These are phyloP conservation scores for Suillus luteus DNA, from an alignment of 768 basidiomycete species.

Conservation along the genomic window DNA sequence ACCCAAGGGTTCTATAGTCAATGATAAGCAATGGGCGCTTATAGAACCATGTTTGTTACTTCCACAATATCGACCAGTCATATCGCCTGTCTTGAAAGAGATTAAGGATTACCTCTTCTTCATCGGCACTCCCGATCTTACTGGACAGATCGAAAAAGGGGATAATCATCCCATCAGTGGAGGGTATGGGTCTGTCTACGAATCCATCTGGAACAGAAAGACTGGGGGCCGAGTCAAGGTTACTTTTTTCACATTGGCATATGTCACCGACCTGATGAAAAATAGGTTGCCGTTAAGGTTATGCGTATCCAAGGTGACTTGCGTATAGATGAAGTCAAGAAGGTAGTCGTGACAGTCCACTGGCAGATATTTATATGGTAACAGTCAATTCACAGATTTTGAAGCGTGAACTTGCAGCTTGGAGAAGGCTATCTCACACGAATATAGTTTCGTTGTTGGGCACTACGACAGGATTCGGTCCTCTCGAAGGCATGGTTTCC, in stretches of 20 bases:
- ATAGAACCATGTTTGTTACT: background rate
- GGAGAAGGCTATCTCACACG: background rate
- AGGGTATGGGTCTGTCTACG: background rate
- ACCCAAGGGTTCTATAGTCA: background rate
- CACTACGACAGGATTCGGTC: background rate
- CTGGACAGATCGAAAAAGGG: background rate
- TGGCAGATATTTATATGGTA: background rate
- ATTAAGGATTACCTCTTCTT: background rate
- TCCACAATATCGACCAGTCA: background rate
- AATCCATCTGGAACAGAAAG: background rate
- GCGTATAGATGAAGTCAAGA: background rate
- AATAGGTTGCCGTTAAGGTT: background rate
- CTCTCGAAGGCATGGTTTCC: background rate
- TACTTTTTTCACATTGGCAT: background rate
- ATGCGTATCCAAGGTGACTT: background rate
- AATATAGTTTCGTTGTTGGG: background rate
- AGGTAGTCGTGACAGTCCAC: background rate
- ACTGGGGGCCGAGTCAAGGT: background rate
- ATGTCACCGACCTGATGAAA: background rate
- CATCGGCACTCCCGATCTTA: background rate
- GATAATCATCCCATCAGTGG: accelerated
- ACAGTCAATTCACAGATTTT: background rate
- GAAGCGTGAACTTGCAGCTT: background rate
- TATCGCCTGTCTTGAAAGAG: background rate
- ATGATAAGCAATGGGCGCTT: background rate